Evolutionary conservation across 495 filamentous ascomycete genomes (phyloP).

Genomic region (Immersiella caudata): DNA sequence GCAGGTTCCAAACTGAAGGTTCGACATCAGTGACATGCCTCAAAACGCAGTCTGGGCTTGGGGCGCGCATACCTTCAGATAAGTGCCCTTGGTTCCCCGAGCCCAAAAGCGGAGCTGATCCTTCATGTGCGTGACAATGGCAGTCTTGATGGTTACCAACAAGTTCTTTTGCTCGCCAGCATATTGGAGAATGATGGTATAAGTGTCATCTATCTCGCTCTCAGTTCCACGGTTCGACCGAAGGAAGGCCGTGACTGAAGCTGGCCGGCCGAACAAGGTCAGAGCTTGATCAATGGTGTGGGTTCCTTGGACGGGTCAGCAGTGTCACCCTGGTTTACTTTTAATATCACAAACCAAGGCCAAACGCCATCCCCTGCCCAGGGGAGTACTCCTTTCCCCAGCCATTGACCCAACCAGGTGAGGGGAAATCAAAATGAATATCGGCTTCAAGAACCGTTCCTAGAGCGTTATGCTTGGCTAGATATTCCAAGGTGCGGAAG

Average conservation of each 20-base stretch:
- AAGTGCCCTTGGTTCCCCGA: slow-evolving; percentile 68
- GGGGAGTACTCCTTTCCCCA: slow-evolving; percentile 59
- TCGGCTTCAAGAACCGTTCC: slow-evolving; percentile 70
- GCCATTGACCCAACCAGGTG: slow-evolving; percentile 45
- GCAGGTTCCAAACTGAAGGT: slow-evolving; percentile 58
- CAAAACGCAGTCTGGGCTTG: not conserved
- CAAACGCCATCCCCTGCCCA: slow-evolving; percentile 68
- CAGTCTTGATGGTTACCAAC: slow-evolving; percentile 51
- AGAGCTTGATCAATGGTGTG: slow-evolving; percentile 75
- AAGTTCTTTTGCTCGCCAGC: slow-evolving; percentile 35
- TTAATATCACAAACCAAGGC: slow-evolving; percentile 65
- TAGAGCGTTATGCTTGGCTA: slow-evolving; percentile 52
- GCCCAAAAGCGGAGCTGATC: slow-evolving; percentile 70
- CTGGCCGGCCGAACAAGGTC: slow-evolving; percentile 65
- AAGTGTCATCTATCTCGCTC: slow-evolving; percentile 41
- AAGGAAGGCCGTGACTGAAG: slow-evolving; percentile 66
- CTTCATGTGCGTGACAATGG: slow-evolving; percentile 63
- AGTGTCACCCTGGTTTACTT: not conserved
- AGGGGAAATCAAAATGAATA: slow-evolving; percentile 65
- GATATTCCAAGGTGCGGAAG: slow-evolving; percentile 65
- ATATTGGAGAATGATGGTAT: slow-evolving; percentile 44
- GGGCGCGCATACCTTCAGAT: slow-evolving; percentile 52
- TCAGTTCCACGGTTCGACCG: slow-evolving; percentile 56
- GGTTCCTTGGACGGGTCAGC: slow-evolving; percentile 31
- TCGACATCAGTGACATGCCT: not conserved